Percentiles rank a stretch among this genome's conserved stretches.
Conservation (phyloP, 2,329 filamentous ascomycete species). For the Ophiostoma montium region DNA sequence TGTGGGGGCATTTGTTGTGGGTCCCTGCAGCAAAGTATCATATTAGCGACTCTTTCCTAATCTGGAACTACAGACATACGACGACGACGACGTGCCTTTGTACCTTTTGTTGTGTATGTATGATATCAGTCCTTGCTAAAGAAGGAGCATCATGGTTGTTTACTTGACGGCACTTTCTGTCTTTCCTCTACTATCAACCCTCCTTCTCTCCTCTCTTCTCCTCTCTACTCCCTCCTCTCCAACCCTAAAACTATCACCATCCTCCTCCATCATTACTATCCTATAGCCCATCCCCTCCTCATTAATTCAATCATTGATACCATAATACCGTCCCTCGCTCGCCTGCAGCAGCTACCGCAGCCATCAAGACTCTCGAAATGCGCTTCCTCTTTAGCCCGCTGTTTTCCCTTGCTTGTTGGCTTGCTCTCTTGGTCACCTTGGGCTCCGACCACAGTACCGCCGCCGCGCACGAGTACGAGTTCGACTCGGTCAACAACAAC, state of each 20-base stretch:
- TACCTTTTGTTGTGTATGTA: too few relatives aligned
- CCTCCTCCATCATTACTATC: background rate
- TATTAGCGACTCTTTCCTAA: background rate
- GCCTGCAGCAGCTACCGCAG: too few relatives aligned
- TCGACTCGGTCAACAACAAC: too few relatives aligned
- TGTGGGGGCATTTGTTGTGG: background rate
- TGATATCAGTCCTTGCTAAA: too few relatives aligned
- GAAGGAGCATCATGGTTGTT: background rate
- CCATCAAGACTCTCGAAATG: too few relatives aligned
- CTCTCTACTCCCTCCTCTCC: background rate
- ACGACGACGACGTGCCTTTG: background rate
- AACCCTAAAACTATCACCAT: background rate
- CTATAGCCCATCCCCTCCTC: background rate
- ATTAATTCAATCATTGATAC: background rate
- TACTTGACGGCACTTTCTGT: background rate
- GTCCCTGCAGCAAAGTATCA: background rate
- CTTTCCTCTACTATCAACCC: background rate
- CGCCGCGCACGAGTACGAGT: too few relatives aligned
- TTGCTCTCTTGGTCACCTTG: too few relatives aligned
- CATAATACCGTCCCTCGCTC: too few relatives aligned
- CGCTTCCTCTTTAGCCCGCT: too few relatives aligned
- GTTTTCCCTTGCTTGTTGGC: too few relatives aligned
- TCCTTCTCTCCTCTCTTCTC: background rate
- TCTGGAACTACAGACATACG: background rate
- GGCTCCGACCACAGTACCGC: too few relatives aligned